Evolutionary conservation across 306 rosid genomes (phyloP), one percentile per base, ranked within the genome.

Genomic region (cucumber (Cucumis sativus)): DNA sequence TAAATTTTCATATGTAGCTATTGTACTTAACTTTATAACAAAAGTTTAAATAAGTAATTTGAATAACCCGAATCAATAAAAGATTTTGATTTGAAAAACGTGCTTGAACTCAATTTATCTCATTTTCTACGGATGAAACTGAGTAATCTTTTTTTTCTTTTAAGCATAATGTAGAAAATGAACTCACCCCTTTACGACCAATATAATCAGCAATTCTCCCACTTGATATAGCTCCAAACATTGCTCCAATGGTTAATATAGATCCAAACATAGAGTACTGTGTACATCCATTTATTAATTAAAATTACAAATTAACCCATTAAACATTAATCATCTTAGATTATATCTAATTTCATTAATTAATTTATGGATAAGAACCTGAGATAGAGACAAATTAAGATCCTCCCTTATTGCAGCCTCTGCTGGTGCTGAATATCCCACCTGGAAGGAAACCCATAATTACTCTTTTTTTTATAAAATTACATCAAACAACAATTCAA

Each of bases 221-320:
- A 70, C 97, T 89, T 33, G 95, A 79, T 69, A 87, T 63, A 39
- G 93, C 98, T 1, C 98, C 95, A 60, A 93, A 77, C 98, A 91
- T 88, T 76, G 97, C 98, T 74, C 97, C 97, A 86, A 93, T 88
- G 7, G 98, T 89, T 63, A 91, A 79, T 75, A 93, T 81, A 41
- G 98, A 91, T 54, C 97, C 97, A 89, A 93, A 93, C 87, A 85
- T 65, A 56, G 98, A 91, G 82, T 87, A 93, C 98, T 93, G 94
- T 79, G 3, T 28, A 23, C 25, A 23, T 23, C 16, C 33, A 59
- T 59, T 59, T 23, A 23, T 59, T 59, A 23, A 21, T 58, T 56
- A n/a, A 17, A 55, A 3, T 20, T 2, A n/a, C 8, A 10, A 10
- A 56, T 56, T 56, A 58, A 28, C 30, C 5, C 55, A 57, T 56